phyloP scores from a whole-genome alignment of 345 rosid genomes.

The Geranium brycei region DNA sequence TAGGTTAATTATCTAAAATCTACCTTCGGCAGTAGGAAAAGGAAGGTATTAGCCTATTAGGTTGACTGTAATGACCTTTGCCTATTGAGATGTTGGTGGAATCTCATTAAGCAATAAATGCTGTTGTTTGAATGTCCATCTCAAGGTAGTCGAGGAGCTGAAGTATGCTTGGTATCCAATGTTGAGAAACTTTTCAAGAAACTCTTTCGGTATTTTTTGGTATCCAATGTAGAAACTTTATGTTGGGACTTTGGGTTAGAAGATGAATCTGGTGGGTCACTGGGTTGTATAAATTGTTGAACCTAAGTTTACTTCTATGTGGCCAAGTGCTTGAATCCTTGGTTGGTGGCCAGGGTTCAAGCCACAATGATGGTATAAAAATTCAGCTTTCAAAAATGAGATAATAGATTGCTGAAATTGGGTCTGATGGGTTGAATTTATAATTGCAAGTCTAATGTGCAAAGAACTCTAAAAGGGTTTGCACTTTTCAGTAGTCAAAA shows the following conservation, averaged over 20 bases:
- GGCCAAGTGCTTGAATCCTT: too few species aligned
- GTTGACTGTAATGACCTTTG: neutral
- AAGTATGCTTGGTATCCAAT: too few species aligned
- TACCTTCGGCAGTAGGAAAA: neutral
- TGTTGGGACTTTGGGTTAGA: neutral
- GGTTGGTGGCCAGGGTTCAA: too few species aligned
- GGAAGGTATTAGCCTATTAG: neutral
- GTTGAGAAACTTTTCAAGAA: too few species aligned
- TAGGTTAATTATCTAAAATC: neutral
- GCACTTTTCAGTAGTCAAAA: neutral
- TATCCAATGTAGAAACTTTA: neutral
- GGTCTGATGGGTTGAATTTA: neutral
- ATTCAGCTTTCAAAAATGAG: too few species aligned
- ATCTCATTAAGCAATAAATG: neutral
- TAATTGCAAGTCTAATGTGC: neutral
- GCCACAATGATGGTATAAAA: too few species aligned
- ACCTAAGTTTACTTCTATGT: too few species aligned
- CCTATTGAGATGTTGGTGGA: neutral
- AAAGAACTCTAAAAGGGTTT: neutral
- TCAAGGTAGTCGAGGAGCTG: too few species aligned
- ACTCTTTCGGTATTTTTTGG: too few species aligned
- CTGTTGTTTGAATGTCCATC: too few species aligned
- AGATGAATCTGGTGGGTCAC: too few species aligned
- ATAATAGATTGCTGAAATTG: neutral
- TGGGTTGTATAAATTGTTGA: too few species aligned